These are phyloP conservation scores for Colletotrichum aenigma DNA, from an alignment of 2,329 filamentous ascomycete genomes.

Conservation along the genomic window DNA sequence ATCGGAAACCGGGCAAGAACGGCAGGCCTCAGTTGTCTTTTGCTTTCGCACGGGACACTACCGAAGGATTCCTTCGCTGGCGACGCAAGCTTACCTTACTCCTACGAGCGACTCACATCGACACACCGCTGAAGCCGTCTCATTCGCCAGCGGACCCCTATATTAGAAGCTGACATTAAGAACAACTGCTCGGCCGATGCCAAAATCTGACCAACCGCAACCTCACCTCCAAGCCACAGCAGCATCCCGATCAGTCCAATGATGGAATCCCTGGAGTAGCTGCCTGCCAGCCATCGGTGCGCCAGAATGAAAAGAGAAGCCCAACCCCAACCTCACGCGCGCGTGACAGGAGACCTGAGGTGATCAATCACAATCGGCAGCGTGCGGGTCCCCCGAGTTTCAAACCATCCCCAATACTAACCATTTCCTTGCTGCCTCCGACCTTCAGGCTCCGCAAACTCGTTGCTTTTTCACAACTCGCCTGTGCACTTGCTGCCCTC, in stretches of 20 bases:
- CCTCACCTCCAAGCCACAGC: neutral
- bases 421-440: neutral
- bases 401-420: neutral
- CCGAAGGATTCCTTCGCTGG: neutral
- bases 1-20: neutral
- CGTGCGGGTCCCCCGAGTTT: constrained; percentile 1
- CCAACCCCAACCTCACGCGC: constrained; percentile 8
- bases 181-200: neutral
- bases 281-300: neutral
- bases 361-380: constrained; percentile 14
- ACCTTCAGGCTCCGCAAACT: constrained; percentile 2
- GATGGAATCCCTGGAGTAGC: neutral
- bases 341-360: constrained; percentile 1
- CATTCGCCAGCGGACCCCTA: neutral
- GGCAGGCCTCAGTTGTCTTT: neutral
- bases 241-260: neutral
- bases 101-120: neutral
- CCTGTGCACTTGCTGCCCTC: neutral
- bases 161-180: constrained; percentile 3
- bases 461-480: constrained; percentile 9
- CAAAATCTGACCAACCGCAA: neutral
- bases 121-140: neutral
- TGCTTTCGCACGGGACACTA: neutral
- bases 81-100: neutral
- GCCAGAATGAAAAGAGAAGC: neutral